A percentile compares a stretch with the other conserved stretches of the same genome.
These are phyloP conservation scores for Xanthoconium stramineum DNA, from an alignment of 768 basidiomycete genomes.

Conservation along the genomic window DNA sequence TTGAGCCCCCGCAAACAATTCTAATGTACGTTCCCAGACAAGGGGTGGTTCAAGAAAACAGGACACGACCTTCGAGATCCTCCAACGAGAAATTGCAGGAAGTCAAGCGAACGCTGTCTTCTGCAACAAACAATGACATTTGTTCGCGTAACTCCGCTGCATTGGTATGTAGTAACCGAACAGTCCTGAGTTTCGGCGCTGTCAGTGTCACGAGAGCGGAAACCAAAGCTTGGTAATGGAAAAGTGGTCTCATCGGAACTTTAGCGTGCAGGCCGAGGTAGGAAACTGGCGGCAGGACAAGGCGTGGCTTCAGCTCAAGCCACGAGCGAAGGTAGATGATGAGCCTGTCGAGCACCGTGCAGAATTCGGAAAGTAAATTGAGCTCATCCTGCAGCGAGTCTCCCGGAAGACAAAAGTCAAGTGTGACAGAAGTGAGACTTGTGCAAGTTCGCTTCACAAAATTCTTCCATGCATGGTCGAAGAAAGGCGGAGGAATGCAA, in stretches of 20 bases:
- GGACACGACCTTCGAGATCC: conserved; percentile 16
- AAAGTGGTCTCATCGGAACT: conserved; percentile 5
- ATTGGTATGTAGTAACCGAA: conserved; percentile 21
- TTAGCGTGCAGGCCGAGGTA: conserved; percentile 24
- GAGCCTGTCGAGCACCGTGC: conserved; percentile 22
- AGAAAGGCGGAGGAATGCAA: conserved; percentile 30
- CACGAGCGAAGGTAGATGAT: conserved; percentile 26
- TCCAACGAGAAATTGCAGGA: conserved; percentile 21
- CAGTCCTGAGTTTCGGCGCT: conserved; percentile 16
- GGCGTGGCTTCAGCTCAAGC: conserved; percentile 19
- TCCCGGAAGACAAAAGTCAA: conserved; percentile 26
- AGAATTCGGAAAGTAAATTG: conserved; percentile 24
- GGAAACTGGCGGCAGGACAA: conserved; percentile 26
- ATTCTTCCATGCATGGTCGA: conserved; percentile 26
- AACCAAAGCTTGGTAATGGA: conserved; percentile 19
- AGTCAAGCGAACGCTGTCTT: conserved; percentile 8
- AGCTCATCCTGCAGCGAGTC: conserved; percentile 26
- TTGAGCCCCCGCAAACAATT: too few relatives aligned
- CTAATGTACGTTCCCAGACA: not conserved
- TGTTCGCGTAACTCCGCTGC: conserved; percentile 12
- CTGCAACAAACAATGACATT: not conserved
- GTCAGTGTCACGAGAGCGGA: conserved; percentile 22
- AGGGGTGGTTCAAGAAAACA: conserved; percentile 11
- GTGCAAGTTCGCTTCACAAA: conserved; percentile 26
- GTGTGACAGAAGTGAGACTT: conserved; percentile 25